Conservation (phyloP, 2,329 filamentous ascomycete genomes). For the Geosmithia putterillii region DNA sequence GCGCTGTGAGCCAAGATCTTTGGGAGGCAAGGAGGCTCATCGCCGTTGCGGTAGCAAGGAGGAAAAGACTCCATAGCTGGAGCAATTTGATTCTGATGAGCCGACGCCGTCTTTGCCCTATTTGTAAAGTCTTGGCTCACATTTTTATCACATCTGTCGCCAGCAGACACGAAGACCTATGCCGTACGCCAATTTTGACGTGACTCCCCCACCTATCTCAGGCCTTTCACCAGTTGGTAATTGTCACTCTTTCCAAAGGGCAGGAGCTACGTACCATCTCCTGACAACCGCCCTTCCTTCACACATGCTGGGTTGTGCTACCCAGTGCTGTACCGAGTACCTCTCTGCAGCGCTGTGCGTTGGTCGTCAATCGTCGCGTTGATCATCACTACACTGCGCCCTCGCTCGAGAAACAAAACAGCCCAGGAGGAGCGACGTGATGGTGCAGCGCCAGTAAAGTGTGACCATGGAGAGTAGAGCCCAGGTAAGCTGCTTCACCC, state of each 20-base stretch:
- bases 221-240: background rate
- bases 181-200: background rate
- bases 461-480: conserved; percentile 23
- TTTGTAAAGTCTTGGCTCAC: background rate
- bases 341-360: background rate
- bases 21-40: background rate
- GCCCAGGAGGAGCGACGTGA: background rate
- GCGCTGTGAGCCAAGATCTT: background rate
- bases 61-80: background rate
- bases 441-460: background rate
- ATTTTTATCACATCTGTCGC: background rate
- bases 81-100: background rate
- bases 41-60: background rate
- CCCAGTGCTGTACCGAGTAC: too few relatives aligned
- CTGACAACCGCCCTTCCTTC: background rate
- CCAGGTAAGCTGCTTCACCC: conserved; percentile 14
- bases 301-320: background rate
- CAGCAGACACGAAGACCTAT: background rate
- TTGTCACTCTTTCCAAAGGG: background rate
- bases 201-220: background rate
- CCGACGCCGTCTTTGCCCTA: background rate
- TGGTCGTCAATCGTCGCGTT: background rate
- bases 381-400: background rate
- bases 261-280: background rate
- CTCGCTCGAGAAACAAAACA: background rate